These are phyloP conservation scores for Fusarium buxicola DNA, from an alignment of 2,329 filamentous ascomycete species.

Conservation along the genomic window DNA sequence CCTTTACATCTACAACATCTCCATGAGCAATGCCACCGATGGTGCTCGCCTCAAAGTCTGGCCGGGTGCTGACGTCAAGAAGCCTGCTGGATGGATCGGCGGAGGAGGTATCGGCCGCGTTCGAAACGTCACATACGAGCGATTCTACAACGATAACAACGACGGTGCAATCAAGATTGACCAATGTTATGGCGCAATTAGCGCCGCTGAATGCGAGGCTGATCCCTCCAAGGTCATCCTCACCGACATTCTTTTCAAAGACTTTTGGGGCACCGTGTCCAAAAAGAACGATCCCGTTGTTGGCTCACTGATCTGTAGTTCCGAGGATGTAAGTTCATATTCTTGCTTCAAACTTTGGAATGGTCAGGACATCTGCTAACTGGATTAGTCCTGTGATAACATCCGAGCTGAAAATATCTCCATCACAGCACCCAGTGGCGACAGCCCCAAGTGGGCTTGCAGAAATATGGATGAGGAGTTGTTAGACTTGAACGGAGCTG, in stretches of 20 bases:
- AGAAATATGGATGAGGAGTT: slow-evolving; percentile 50
- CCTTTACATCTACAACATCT: slow-evolving; percentile 69
- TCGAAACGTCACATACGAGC: slow-evolving; percentile 74
- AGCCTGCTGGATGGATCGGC: slow-evolving; percentile 65
- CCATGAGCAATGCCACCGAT: slow-evolving; percentile 68
- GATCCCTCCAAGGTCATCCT: slow-evolving; percentile 22
- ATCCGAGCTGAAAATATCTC: slow-evolving; percentile 61
- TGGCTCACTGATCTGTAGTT: slow-evolving; percentile 42
- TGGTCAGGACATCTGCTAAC: neutral
- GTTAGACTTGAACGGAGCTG: slow-evolving; percentile 12
- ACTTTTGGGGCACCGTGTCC: slow-evolving; percentile 41
- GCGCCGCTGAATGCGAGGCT: slow-evolving; percentile 1
- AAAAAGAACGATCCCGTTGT: slow-evolving; percentile 39
- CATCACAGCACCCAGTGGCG: slow-evolving; percentile 60
- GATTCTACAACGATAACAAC: slow-evolving; percentile 69
- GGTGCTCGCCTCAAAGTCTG: slow-evolving; percentile 80
- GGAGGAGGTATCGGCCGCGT: slow-evolving; percentile 65
- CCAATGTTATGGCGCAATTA: slow-evolving; percentile 31
- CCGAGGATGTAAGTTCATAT: slow-evolving; percentile 24
- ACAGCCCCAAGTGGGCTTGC: slow-evolving; percentile 56
- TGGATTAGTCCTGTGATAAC: slow-evolving; percentile 51
- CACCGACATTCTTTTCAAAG: slow-evolving; percentile 40
- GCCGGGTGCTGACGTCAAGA: slow-evolving; percentile 59
- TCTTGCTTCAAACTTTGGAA: too few relatives aligned
- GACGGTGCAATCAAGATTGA: slow-evolving; percentile 53